phyloP scores from a whole-genome alignment of 78 protist species.

The Dictyostelium firmibasis region DNA sequence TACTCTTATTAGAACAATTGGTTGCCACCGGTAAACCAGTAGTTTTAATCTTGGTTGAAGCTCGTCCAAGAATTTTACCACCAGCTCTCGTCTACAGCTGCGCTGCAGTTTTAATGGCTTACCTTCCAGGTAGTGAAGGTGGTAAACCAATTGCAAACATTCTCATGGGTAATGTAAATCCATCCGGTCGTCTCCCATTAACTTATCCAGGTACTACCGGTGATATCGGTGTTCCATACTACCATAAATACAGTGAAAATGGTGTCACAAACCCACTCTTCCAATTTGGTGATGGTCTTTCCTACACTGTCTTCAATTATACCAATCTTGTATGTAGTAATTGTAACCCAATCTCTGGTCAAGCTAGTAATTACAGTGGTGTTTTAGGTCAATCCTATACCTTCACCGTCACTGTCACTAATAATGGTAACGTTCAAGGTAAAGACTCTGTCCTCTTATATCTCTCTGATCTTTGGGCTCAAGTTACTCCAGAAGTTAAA shows the following conservation, averaged over 20 bases:
- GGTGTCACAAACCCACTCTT: constrained; percentile 60
- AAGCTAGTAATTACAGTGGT: constrained; percentile 37
- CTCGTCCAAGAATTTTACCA: constrained; percentile 75
- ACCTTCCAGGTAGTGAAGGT: constrained; percentile 82
- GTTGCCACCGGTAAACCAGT: constrained; percentile 26
- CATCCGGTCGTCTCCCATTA: constrained; percentile 85
- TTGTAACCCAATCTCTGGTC: background rate
- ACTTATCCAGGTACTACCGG: constrained; percentile 74
- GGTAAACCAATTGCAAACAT: constrained; percentile 85
- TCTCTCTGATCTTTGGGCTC: constrained; percentile 61
- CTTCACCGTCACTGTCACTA: constrained; percentile 23
- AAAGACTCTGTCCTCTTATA: constrained; percentile 71
- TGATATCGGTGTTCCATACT: constrained; percentile 58
- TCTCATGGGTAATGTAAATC: constrained; percentile 81
- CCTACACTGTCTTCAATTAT: constrained; percentile 79
- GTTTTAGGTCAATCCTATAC: background rate
- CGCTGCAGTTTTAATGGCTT: constrained; percentile 75
- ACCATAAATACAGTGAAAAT: constrained; percentile 26
- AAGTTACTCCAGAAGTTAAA: constrained; percentile 83
- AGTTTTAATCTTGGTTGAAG: constrained; percentile 68
- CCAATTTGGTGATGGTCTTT: constrained; percentile 83
- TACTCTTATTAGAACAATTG: background rate
- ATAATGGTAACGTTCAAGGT: constrained; percentile 59
- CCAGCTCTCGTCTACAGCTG: constrained; percentile 16
- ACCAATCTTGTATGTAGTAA: background rate